These are phyloP conservation scores for Coemansia sp. DNA, from an alignment of 371 early-diverging fungal species.

Conservation along the genomic window DNA sequence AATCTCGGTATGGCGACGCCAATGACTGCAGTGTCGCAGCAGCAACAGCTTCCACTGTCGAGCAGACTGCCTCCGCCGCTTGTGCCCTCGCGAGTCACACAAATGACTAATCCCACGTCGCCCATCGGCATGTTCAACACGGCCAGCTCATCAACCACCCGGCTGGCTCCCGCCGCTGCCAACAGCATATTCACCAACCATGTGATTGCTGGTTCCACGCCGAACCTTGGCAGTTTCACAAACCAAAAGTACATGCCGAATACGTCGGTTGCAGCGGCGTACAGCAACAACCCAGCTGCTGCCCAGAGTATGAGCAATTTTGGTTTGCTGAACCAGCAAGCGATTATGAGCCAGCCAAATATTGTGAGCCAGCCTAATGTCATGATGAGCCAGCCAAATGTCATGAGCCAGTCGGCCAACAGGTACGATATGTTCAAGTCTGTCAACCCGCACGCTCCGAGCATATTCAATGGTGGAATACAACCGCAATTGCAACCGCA, in stretches of 20 bases:
- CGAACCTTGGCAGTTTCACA: constrained; percentile 33
- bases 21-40: neutral
- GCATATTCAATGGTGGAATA: constrained; percentile 17
- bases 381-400: neutral
- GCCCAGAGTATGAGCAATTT: constrained; percentile 35
- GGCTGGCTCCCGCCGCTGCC: constrained; percentile 1
- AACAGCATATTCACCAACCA: constrained; percentile 29
- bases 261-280: neutral
- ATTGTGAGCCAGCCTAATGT: neutral
- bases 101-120: constrained; percentile 14
- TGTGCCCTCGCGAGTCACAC: constrained; percentile 16
- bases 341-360: neutral
- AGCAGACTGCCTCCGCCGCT: constrained; percentile 39
- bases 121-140: constrained; percentile 1
- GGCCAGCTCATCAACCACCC: constrained; percentile 8
- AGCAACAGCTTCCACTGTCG: constrained; percentile 19
- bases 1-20: constrained; percentile 4
- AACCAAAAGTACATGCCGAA: constrained; percentile 3
- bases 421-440: constrained; percentile 45
- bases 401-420: constrained; percentile 1
- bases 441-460: constrained; percentile 38
- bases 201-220: constrained; percentile 33
- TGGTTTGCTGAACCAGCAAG: constrained; percentile 16
- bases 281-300: constrained; percentile 16
- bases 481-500: constrained; percentile 6